Percentiles rank a stretch among this genome's conserved stretches.
phyloP scores from a whole-genome alignment of 2,329 filamentous ascomycete genomes.

The Seiridium unicorne region DNA sequence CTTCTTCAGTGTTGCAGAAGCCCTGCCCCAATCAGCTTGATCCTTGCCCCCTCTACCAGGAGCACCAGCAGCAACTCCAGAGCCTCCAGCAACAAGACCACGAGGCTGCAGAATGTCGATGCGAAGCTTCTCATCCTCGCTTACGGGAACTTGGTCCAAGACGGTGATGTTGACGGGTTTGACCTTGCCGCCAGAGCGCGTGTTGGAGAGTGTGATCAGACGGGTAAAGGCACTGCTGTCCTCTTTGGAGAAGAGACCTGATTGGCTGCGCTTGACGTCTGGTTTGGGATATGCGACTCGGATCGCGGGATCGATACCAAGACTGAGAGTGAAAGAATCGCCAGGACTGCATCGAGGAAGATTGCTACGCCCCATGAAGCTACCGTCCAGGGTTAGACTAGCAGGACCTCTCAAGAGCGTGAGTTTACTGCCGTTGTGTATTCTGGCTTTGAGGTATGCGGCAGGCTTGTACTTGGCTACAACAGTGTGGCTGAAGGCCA shows the following conservation, averaged over 20 bases:
- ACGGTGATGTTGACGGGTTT: conserved; percentile 47
- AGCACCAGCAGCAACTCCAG: conserved; percentile 33
- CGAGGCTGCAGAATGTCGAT: conserved; percentile 49
- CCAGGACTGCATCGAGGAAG: conserved; percentile 56
- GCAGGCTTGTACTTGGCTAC: conserved; percentile 60
- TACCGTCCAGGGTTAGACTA: conserved; percentile 61
- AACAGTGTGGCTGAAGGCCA: conserved; percentile 55
- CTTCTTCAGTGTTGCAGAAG: conserved; percentile 52
- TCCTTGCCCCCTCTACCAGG: conserved; percentile 26
- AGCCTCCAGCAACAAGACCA: conserved; percentile 41
- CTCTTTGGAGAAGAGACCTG: conserved; percentile 54
- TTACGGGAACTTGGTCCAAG: conserved; percentile 61
- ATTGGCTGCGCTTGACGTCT: conserved; percentile 48
- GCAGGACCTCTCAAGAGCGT: conserved; percentile 54
- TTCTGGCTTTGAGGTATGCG: conserved; percentile 57
- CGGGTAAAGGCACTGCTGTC: conserved; percentile 50
- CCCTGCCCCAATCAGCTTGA: conserved; percentile 51
- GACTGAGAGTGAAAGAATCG: conserved; percentile 49
- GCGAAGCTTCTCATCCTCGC: conserved; percentile 55
- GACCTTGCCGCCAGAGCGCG: conserved; percentile 30
- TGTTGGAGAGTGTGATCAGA: conserved; percentile 49
- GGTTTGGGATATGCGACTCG: conserved; percentile 55
- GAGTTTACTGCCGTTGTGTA: conserved; percentile 55
- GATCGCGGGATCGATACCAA: conserved; percentile 61
- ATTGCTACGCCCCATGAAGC: conserved; percentile 56